Evolutionary conservation across 2,329 filamentous ascomycete genomes (phyloP).

Genomic region (Piedraia hortae): DNA sequence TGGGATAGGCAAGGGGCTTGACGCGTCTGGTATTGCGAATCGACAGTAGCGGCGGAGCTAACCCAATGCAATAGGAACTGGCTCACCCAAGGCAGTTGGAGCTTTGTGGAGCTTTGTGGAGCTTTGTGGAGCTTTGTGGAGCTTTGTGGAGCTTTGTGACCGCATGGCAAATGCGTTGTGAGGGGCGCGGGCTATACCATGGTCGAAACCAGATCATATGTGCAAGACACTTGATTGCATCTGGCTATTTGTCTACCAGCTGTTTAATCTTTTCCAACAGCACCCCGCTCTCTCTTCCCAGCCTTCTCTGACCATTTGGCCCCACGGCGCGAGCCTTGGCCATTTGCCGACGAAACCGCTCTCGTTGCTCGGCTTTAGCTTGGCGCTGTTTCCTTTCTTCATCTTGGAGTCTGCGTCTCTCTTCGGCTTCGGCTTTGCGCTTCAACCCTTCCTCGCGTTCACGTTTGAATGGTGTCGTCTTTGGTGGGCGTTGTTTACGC

Average conservation of each 20-base stretch:
- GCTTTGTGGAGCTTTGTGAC: too few species aligned
- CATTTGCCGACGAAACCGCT: slow-evolving; percentile 42
- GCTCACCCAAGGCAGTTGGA: too few species aligned
- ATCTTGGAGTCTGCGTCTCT: slow-evolving; percentile 28
- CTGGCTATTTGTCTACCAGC: too few species aligned
- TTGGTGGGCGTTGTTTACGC: slow-evolving; percentile 12
- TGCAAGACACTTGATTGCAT: too few species aligned
- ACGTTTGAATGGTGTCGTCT: slow-evolving; percentile 17
- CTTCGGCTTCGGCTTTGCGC: slow-evolving; percentile 35
- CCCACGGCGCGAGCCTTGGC: slow-evolving; percentile 32
- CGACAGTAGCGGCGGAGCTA: too few species aligned
- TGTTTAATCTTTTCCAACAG: slow-evolving; percentile 52
- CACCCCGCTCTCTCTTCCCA: slow-evolving; percentile 55
- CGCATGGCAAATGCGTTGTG: too few species aligned
- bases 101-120: too few species aligned
- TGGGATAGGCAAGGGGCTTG: neutral
- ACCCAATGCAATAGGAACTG: too few species aligned
- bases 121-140: too few species aligned
- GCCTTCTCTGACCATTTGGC: slow-evolving; percentile 43
- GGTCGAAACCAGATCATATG: too few species aligned
- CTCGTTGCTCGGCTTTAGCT: slow-evolving; percentile 30
- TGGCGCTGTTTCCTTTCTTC: slow-evolving; percentile 33
- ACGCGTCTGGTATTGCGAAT: too few species aligned
- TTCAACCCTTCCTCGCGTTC: slow-evolving; percentile 21
- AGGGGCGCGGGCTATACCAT: too few species aligned